Conservation (phyloP, 1,284 basidiomycete genomes). For the Tylopilus sp. region DNA sequence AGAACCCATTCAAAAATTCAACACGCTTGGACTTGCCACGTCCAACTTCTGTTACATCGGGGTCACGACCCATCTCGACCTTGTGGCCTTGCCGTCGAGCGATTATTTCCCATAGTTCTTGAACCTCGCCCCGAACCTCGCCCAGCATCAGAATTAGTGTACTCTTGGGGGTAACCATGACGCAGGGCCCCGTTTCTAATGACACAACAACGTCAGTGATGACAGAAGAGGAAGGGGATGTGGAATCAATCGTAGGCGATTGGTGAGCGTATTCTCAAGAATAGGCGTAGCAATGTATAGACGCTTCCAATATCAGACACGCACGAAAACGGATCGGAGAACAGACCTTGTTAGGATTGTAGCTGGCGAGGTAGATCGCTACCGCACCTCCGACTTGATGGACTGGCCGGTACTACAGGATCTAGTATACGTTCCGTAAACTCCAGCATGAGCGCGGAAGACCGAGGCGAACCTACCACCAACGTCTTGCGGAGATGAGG, state of each 20-base stretch:
- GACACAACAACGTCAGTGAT: constrained; percentile 78
- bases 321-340: neutral
- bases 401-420: constrained; percentile 93
- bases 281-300: constrained; percentile 73
- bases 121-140: constrained; percentile 76
- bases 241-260: constrained; percentile 77
- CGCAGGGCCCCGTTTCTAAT: constrained; percentile 88
- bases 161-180: constrained; percentile 62
- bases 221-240: constrained; percentile 75
- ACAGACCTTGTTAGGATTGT: constrained; percentile 67
- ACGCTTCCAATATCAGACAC: neutral
- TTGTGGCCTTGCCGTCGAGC: constrained; percentile 42
- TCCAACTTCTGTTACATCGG: constrained; percentile 39
- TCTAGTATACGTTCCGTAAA: constrained; percentile 38
- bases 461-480: constrained; percentile 44
- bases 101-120: constrained; percentile 63
- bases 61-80: constrained; percentile 26
- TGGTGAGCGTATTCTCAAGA: constrained; percentile 91
- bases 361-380: constrained; percentile 80
- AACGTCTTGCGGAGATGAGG: constrained; percentile 64
- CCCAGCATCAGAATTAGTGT: constrained; percentile 88
- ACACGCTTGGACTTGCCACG: constrained; percentile 52
- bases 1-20: constrained; percentile 62
- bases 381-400: constrained; percentile 97
- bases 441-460: neutral